These are phyloP conservation scores for Colletotrichum tamarilloi DNA, from an alignment of 2,329 filamentous ascomycete species.

Conservation along the genomic window DNA sequence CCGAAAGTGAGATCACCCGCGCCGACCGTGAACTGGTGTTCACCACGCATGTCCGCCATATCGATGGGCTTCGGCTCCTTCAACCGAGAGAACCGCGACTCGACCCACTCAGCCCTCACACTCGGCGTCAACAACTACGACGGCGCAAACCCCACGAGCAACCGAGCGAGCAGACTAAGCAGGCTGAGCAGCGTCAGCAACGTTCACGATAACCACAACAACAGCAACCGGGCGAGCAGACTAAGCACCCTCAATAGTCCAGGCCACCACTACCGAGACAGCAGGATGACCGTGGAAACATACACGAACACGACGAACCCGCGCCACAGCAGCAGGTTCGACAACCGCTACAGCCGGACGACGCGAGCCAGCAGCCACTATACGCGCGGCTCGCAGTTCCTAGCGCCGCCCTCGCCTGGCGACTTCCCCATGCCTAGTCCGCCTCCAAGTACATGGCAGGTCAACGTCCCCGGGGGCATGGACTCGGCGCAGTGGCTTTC, in stretches of 20 bases:
- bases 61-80: slow-evolving; percentile 28
- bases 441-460: slow-evolving; percentile 16
- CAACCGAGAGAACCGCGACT: slow-evolving; percentile 9
- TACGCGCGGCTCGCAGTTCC: slow-evolving; percentile 18
- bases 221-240: neutral
- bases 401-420: neutral
- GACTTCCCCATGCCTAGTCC: slow-evolving; percentile 8
- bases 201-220: neutral
- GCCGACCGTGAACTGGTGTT: slow-evolving; percentile 31
- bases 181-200: neutral
- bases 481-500: slow-evolving; percentile 28
- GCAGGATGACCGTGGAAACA: slow-evolving; percentile 1
- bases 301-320: slow-evolving; percentile 1
- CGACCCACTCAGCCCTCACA: neutral
- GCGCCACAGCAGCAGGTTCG: neutral
- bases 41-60: slow-evolving; percentile 32
- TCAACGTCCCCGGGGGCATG: slow-evolving; percentile 4
- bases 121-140: neutral
- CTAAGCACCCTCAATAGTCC: neutral
- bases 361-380: slow-evolving; percentile 20
- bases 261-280: neutral
- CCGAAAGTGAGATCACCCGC: slow-evolving; percentile 2
- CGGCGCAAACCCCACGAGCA: neutral
- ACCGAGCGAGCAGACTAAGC: neutral
- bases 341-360: slow-evolving; percentile 17